phyloP scores from a whole-genome alignment of 805 yeast species.

The Torulaspora microellipsoides region DNA sequence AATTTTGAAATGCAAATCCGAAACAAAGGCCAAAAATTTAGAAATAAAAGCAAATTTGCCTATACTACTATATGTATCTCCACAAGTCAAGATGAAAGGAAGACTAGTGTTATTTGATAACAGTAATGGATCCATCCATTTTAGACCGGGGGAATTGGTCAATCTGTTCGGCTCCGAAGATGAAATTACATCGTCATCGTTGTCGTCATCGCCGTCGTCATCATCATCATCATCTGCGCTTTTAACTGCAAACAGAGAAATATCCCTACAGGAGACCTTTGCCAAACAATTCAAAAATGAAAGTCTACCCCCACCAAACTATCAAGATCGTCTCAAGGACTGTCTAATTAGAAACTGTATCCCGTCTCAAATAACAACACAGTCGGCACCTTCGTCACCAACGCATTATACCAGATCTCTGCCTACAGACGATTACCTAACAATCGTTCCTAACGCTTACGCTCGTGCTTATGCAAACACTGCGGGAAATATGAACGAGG shows the following conservation, averaged over 20 bases:
- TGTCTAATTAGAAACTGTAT: slow-evolving; percentile 29
- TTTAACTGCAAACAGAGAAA: no score
- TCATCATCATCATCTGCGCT: no score
- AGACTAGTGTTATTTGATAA: slow-evolving; percentile 38
- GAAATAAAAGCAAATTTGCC: slow-evolving; percentile 88
- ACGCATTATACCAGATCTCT: slow-evolving; percentile 3
- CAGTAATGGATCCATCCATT: slow-evolving; percentile 38
- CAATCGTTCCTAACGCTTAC: no score
- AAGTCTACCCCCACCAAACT: slow-evolving; percentile 14
- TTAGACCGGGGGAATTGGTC: slow-evolving; percentile 36
- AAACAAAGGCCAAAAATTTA: slow-evolving; percentile 64
- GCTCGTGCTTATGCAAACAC: no score
- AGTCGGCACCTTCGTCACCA: slow-evolving; percentile 1
- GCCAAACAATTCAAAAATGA: background rate
- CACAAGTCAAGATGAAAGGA: slow-evolving; percentile 60
- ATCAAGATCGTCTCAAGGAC: slow-evolving; percentile 17
- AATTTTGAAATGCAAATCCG: slow-evolving; percentile 42
- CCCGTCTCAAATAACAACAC: background rate
- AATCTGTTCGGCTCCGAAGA: slow-evolving; percentile 22
- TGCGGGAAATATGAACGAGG: no score
- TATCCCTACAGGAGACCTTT: no score
- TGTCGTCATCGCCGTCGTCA: no score
- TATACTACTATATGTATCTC: slow-evolving; percentile 62
- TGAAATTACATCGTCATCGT: no score
- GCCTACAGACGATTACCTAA: background rate